Evolutionary conservation across 2,329 filamentous ascomycete species (phyloP), one percentile per base, ranked within the genome.

Genomic region (Rhynchosporium secalis): DNA sequence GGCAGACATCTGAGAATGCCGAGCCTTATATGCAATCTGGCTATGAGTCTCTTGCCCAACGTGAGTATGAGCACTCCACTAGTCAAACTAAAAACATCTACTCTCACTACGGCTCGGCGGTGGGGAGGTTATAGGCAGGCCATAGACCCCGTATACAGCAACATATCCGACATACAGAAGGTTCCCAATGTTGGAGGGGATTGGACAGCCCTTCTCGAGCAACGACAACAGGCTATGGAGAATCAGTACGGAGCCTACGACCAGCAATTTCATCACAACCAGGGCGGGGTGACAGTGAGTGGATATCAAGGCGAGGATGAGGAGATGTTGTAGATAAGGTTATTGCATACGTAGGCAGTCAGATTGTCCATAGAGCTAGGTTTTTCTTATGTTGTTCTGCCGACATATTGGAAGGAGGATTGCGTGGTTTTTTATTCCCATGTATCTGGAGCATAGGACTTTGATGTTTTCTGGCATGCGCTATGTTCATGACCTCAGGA

Each of bases 1-100:
- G 85, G 83, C 70, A 58, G 46, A 41, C 68, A 70, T 33, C 73
- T 61, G 54, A 64, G 28, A 69, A 64, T 56, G 69, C 68, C 26
- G 76, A 71, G 66, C 92, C 92, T 0, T 96, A 96, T 76, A 96
- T 96, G 84, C 75, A 84, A 54, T 88, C 86, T 6, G 92, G 92
- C 13, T 96, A 96, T 73, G 89, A 91, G 70, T 80, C 85, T 71
- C 77, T 90, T 62, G 85, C 88, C 62, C 80, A 81, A 62, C 80
- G 85, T 59, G 87, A 90, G 71, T 85, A 87, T 65, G 82, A 88
- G 69, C 77, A 80, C 60, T 81, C 80, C 2, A 77, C 76, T 2
- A 72, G 74, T 28, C 72, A 71, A 26, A 62, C 70, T 3, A 78
- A 77, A 66, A 76, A 79, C 52, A 73, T 76, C 46, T 81, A 81